Evolutionary conservation across 176 grass and related monocot genomes (phyloP), one percentile per base, ranked within the genome.

Genomic region (Oryza glumipatula): DNA sequence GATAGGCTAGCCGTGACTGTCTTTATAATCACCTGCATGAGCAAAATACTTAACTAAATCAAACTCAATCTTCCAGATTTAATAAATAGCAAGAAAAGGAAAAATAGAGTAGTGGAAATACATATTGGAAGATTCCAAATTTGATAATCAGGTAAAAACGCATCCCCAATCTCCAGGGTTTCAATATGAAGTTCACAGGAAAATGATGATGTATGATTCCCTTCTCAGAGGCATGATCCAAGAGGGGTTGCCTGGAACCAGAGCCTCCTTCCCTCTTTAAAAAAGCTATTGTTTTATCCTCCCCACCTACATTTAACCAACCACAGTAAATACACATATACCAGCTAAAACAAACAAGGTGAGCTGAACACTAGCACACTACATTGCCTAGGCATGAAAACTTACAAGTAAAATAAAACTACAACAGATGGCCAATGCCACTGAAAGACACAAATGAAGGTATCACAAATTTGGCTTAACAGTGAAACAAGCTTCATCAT

Each of bases 71-170:
- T 88, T 60, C 6, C 38, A 58, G 9, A 41, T 76, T 60, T 11
- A 88, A 73, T 5, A 67, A 72, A 77, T 84, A 56, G 11, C 73
- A 52, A 74, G 68, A 63, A 63, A 63, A 3, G 21, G 9, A 22
- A 2, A 23, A 63, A 75, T 66, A 44, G 44, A 61, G 22, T 70
- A 48, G 79, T 71, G 17, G 23, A 76, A 86, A 84, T 98, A 98
- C 93, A 83, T 98, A 98, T 94, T 98, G 96, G 85, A 95, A 95
- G 85, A 98, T 92, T 79, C 96, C 96, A 78, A 98, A 92, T 84
- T 95, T 98, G 80, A 98, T 95, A 79, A 95, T 89, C 63, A 86
- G 89, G 70, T 98, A 98, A 83, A 98, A 95, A 44, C 81, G 90
- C 4, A 73, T 78, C 44, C 93, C 91, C 44, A 98, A 24, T 94